Evolutionary conservation across 306 rosid species (phyloP).

Genomic region (Ceratonia siliqua): DNA sequence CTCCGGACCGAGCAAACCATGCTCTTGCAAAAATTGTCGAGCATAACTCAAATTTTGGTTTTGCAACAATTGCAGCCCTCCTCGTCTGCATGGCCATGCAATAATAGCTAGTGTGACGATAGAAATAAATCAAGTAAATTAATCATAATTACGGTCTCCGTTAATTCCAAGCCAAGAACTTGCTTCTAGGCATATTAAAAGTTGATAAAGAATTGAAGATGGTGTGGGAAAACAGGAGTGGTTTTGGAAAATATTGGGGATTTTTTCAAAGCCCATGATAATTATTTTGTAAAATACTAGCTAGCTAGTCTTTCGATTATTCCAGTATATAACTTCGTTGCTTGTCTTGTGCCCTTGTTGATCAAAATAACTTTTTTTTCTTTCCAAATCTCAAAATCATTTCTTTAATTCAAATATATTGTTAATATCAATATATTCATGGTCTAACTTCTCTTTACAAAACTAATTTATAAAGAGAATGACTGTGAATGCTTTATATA

Average conservation of each 20-base stretch:
- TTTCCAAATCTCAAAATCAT: slow-evolving; percentile 29
- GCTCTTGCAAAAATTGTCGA: slow-evolving; percentile 55
- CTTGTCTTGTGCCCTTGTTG: slow-evolving; percentile 5
- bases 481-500: no score
- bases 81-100: slow-evolving; percentile 66
- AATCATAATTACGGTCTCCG: slow-evolving; percentile 23
- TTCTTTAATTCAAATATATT: no score
- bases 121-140: slow-evolving; percentile 48
- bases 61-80: slow-evolving; percentile 55
- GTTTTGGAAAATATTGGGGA: slow-evolving; percentile 48
- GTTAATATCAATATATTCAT: no score
- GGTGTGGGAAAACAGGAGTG: slow-evolving; percentile 40
- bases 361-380: slow-evolving; percentile 22
- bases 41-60: slow-evolving; percentile 53
- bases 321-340: slow-evolving; percentile 18
- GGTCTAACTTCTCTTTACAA: no score
- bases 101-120: slow-evolving; percentile 28
- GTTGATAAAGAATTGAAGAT: slow-evolving; percentile 33
- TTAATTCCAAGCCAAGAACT: slow-evolving; percentile 38
- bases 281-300: slow-evolving; percentile 37
- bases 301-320: slow-evolving; percentile 29
- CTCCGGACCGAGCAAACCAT: slow-evolving; percentile 56
- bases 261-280: slow-evolving; percentile 36
- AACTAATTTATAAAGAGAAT: no score
- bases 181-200: slow-evolving; percentile 36